These are phyloP conservation scores for Starmera stellimalicola DNA, from an alignment of 1,139 yeast species.

Conservation along the genomic window DNA sequence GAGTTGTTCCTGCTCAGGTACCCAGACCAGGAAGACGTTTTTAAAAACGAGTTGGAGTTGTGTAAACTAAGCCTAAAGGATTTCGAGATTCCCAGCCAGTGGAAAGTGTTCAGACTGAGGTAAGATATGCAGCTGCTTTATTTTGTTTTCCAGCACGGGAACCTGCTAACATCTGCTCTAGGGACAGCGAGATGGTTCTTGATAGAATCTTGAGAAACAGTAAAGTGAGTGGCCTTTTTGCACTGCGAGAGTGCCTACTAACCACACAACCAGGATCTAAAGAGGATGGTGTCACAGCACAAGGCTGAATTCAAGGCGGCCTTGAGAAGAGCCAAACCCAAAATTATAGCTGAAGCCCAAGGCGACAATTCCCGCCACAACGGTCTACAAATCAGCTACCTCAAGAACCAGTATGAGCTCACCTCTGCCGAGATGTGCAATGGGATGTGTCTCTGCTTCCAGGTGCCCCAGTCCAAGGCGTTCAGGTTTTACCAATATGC, in stretches of 20 bases:
- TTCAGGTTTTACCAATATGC: background rate
- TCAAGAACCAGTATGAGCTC: background rate
- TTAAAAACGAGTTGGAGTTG: conserved; percentile 1
- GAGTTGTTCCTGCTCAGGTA: conserved; percentile 1
- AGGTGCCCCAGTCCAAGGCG: background rate
- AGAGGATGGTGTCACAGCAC: no score
- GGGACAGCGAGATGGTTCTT: no score
- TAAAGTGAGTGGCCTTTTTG: background rate
- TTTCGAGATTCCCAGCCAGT: conserved; percentile 1
- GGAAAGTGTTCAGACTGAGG: conserved; percentile 2
- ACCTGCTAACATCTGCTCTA: no score
- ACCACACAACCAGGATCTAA: no score
- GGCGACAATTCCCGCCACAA: no score
- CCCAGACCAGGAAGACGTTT: conserved; percentile 3
- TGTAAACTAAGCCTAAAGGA: background rate
- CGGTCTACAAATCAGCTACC: background rate
- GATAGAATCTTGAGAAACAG: background rate
- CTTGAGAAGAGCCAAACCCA: no score
- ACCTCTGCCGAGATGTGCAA: background rate
- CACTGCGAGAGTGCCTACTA: no score
- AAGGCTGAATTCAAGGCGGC: no score
- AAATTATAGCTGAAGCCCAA: no score
- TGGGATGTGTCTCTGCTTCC: background rate
- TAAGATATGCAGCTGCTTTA: background rate
- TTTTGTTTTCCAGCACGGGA: no score